Evolutionary conservation across 129 eudicot species (phyloP).

Genomic region (Flaveria robusta): DNA sequence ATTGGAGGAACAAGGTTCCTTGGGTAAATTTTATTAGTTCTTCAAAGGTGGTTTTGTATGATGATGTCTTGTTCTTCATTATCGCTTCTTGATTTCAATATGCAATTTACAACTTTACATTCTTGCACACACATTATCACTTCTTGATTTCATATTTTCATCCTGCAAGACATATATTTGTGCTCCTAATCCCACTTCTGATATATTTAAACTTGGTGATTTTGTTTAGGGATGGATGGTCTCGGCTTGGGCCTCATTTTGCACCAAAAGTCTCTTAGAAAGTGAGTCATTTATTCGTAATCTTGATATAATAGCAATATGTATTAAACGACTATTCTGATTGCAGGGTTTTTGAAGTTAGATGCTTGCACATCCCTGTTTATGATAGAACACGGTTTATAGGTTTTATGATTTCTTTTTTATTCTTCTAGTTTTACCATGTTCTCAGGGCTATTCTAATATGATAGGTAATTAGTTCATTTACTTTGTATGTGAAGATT

Average conservation of each 20-base stretch:
- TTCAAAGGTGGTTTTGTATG: constrained; percentile 11
- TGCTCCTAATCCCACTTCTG: constrained; percentile 17
- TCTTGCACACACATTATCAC: constrained; percentile 3
- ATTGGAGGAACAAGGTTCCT: not conserved
- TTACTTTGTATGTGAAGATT: constrained; percentile 40
- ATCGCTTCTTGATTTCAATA: constrained; percentile 7
- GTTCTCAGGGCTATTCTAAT: not conserved
- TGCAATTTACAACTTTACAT: not conserved
- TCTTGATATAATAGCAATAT: constrained; percentile 10
- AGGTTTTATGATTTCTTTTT: constrained; percentile 48
- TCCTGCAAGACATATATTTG: not conserved
- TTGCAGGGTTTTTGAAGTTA: constrained; percentile 80
- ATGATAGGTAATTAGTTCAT: not conserved
- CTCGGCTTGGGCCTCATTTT: constrained; percentile 86
- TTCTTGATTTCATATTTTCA: too few species aligned
- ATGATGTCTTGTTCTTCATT: constrained; percentile 17
- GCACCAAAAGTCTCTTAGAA: constrained; percentile 88
- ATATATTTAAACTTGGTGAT: constrained; percentile 21
- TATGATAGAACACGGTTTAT: constrained; percentile 80
- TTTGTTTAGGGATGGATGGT: constrained; percentile 86
- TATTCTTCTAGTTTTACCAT: not conserved
- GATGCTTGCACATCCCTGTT: constrained; percentile 90
- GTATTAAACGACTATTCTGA: constrained; percentile 26
- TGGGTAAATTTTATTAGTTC: not conserved
- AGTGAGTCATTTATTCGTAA: constrained; percentile 47